These are phyloP conservation scores for Glaciozyma antarctica DNA, from an alignment of 768 basidiomycete species.

Conservation along the genomic window DNA sequence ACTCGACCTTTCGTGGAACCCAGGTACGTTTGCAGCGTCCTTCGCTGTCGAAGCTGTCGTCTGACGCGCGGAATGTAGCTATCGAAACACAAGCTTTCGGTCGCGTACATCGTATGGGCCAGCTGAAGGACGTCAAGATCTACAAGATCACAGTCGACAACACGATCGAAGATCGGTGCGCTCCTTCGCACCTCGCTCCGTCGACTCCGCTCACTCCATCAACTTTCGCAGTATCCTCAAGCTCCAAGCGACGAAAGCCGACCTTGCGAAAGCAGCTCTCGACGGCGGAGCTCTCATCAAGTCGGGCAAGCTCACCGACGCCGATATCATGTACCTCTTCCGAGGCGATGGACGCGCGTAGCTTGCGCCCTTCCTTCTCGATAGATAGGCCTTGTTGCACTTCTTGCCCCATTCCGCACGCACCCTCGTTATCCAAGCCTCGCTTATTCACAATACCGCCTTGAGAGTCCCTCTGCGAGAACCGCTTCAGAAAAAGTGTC, in stretches of 20 bases:
- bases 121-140: conserved; percentile 48
- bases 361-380: background rate
- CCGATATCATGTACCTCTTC: conserved; percentile 5
- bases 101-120: conserved; percentile 58
- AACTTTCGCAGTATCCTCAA: conserved; percentile 65
- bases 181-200: background rate
- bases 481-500: no score
- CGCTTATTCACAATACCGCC: no score
- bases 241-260: conserved; percentile 86
- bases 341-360: background rate
- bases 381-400: background rate
- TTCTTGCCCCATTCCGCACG: no score
- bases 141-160: conserved; percentile 55
- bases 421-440: no score
- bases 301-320: conserved; percentile 41
- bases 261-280: conserved; percentile 69
- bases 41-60: background rate
- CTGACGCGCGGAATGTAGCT: conserved; percentile 52
- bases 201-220: background rate
- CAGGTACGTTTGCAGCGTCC: background rate
- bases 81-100: conserved; percentile 77
- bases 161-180: conserved; percentile 18
- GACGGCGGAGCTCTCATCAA: conserved; percentile 78
- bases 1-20: conserved; percentile 27
- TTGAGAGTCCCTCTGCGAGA: no score